These are phyloP conservation scores for Globisporangium acanthophoron DNA, from an alignment of 352 stramenopile genomes.

Conservation along the genomic window DNA sequence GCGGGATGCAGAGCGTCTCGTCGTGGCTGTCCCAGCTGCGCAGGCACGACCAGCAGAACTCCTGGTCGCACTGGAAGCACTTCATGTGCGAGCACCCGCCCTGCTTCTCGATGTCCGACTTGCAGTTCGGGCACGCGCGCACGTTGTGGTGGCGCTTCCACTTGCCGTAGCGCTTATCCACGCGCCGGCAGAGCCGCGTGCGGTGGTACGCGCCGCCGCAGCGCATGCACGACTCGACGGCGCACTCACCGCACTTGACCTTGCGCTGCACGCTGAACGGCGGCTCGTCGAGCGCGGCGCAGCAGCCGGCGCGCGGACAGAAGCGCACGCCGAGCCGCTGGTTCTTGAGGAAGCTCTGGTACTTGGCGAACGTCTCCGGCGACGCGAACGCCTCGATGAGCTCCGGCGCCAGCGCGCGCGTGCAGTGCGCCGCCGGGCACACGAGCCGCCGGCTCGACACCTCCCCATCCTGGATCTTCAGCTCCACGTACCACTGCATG, in stretches of 20 bases:
- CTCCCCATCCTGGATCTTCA: slow-evolving; percentile 72
- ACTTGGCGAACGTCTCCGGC: slow-evolving; percentile 49
- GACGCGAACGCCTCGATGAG: slow-evolving; percentile 50
- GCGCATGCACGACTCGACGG: slow-evolving; percentile 60
- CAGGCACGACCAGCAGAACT: slow-evolving; percentile 83
- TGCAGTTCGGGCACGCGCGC: slow-evolving; percentile 61
- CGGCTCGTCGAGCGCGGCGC: slow-evolving; percentile 50
- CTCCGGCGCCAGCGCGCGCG: slow-evolving; percentile 35
- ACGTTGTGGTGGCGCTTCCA: slow-evolving; percentile 76
- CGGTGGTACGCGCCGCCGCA: slow-evolving; percentile 59
- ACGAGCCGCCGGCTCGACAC: slow-evolving; percentile 71
- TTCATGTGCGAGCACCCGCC: slow-evolving; percentile 85
- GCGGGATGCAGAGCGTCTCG: slow-evolving; percentile 64
- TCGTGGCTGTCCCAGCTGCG: slow-evolving; percentile 63
- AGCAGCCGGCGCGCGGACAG: slow-evolving; percentile 61
- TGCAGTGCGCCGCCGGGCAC: slow-evolving; percentile 58
- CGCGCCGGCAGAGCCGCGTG: slow-evolving; percentile 42
- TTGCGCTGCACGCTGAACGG: slow-evolving; percentile 35
- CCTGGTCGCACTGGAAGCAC: slow-evolving; percentile 78
- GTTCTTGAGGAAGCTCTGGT: slow-evolving; percentile 58
- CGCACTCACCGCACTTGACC: slow-evolving; percentile 40
- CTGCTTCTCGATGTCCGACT: slow-evolving; percentile 74
- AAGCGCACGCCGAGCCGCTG: slow-evolving; percentile 65
- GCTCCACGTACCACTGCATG: slow-evolving; percentile 68
- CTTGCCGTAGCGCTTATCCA: slow-evolving; percentile 56